Percentiles rank a stretch among this genome's conserved stretches.
These are phyloP conservation scores for Botrytis hyacinthi DNA, from an alignment of 2,329 filamentous ascomycete species.

Conservation along the genomic window DNA sequence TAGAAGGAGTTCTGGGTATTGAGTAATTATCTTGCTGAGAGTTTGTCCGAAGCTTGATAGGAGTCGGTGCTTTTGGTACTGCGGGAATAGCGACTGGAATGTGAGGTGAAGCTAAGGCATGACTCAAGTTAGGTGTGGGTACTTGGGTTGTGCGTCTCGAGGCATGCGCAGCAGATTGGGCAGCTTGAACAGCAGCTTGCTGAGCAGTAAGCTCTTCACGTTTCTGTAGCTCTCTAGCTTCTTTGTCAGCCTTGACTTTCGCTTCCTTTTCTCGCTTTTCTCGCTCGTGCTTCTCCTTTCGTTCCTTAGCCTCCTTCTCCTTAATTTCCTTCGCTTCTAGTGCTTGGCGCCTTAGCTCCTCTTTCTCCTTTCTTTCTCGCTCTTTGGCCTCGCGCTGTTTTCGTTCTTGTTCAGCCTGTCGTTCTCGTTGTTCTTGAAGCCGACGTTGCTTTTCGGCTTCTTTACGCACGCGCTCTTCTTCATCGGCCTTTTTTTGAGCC, in stretches of 20 bases:
- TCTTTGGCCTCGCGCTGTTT: constrained; percentile 79
- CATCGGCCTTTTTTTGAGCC: constrained; percentile 82
- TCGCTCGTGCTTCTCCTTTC: constrained; percentile 56
- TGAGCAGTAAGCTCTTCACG: constrained; percentile 44
- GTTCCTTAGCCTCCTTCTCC: constrained; percentile 54
- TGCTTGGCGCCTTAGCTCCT: constrained; percentile 77
- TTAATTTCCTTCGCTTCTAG: constrained; percentile 71
- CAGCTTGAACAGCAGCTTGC: constrained; percentile 41
- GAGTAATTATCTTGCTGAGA: constrained; percentile 71
- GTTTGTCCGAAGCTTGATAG: constrained; percentile 68
- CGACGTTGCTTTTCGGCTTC: constrained; percentile 81
- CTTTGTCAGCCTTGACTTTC: constrained; percentile 45
- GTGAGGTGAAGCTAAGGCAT: constrained; percentile 72
- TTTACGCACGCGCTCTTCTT: constrained; percentile 81
- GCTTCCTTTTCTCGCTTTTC: constrained; percentile 59
- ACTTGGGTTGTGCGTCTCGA: constrained; percentile 45
- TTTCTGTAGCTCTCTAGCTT: constrained; percentile 50
- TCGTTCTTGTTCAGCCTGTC: constrained; percentile 80
- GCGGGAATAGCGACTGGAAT: constrained; percentile 76
- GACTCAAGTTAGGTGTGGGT: constrained; percentile 54
- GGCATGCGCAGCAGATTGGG: constrained; percentile 44
- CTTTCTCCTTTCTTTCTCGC: constrained; percentile 78
- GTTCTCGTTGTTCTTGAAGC: constrained; percentile 79
- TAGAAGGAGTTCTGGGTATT: constrained; percentile 62
- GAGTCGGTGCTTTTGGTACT: constrained; percentile 78